A percentile compares a stretch with the other conserved stretches of the same genome.
phyloP scores from a whole-genome alignment of 2,329 filamentous ascomycete species.

The Phyllosticta paracitricarpa region DNA sequence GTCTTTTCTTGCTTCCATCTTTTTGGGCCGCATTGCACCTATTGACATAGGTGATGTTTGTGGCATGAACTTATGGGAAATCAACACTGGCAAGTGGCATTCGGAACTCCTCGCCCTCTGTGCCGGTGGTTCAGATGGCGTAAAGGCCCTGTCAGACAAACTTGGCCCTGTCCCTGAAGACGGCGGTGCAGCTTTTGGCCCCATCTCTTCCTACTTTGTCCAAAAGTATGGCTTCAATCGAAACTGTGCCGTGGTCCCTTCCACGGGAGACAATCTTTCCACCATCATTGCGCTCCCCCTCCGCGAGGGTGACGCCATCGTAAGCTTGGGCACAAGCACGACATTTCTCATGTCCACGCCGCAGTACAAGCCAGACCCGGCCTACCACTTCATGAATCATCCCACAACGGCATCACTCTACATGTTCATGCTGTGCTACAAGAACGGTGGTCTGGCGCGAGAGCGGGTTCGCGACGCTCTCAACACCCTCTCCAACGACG shows the following conservation, averaged over 20 bases:
- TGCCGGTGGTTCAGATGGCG: slow-evolving; percentile 55
- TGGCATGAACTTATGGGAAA: slow-evolving; percentile 96
- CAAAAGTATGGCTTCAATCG: slow-evolving; percentile 64
- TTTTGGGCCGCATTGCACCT: slow-evolving; percentile 75
- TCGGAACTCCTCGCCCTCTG: slow-evolving; percentile 65
- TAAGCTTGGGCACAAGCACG: slow-evolving; percentile 87
- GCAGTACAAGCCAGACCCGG: slow-evolving; percentile 78
- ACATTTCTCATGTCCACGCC: slow-evolving; percentile 97
- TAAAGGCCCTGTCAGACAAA: slow-evolving; percentile 60
- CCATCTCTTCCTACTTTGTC: slow-evolving; percentile 69
- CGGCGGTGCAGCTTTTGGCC: slow-evolving; percentile 68
- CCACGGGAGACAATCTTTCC: slow-evolving; percentile 92
- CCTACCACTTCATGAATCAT: slow-evolving; percentile 98
- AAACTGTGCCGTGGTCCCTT: slow-evolving; percentile 69
- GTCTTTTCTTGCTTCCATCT: slow-evolving; percentile 84
- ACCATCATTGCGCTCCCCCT: slow-evolving; percentile 89
- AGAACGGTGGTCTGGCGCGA: slow-evolving; percentile 89
- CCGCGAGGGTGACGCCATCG: slow-evolving; percentile 81
- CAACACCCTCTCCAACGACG: slow-evolving; percentile 40
- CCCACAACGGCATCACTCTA: slow-evolving; percentile 82
- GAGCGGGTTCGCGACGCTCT: slow-evolving; percentile 81
- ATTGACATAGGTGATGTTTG: slow-evolving; percentile 92
- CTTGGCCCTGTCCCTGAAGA: slow-evolving; percentile 72
- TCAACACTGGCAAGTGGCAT: slow-evolving; percentile 62
- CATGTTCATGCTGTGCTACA: slow-evolving; percentile 99